Conservation (phyloP, 2,329 filamentous ascomycete genomes). For the Scedosporium minutisporum region DNA sequence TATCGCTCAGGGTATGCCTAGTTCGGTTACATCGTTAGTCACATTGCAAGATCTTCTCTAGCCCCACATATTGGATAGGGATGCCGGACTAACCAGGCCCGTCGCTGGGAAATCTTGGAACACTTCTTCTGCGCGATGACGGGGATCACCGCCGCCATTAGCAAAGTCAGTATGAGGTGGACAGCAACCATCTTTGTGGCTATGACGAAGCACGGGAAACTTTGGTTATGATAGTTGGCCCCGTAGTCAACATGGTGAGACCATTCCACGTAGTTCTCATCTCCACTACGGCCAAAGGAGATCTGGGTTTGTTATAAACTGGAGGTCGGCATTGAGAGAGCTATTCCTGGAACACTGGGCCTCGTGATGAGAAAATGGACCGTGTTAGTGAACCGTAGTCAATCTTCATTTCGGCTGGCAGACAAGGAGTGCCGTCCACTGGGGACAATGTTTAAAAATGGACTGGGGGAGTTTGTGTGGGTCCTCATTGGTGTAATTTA, state of each 20-base stretch:
- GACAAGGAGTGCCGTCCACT: not conserved
- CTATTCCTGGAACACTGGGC: not conserved
- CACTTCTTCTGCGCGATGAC: not conserved
- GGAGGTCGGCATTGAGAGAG: not conserved
- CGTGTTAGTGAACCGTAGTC: not conserved
- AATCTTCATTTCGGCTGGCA: not conserved
- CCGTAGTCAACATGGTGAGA: not conserved
- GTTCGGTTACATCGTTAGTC: not conserved
- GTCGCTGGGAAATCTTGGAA: not conserved
- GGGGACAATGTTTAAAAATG: not conserved
- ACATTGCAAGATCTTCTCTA: not conserved
- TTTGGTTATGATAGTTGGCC: not conserved
- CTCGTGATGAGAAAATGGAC: not conserved
- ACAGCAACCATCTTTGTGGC: not conserved
- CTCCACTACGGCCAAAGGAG: not conserved
- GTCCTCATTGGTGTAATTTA: not conserved
- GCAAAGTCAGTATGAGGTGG: not conserved
- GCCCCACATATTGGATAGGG: not conserved
- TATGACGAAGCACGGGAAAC: not conserved
- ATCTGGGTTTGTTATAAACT: not conserved
- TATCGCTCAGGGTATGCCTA: slow-evolving; percentile 11
- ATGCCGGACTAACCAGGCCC: not conserved
- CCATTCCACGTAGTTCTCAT: not conserved
- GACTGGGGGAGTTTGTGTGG: not conserved
- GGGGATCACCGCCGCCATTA: not conserved